Percentiles rank a stretch among this genome's conserved stretches.
These are phyloP conservation scores for Adenanthera pavonina DNA, from an alignment of 306 rosid genomes.

Conservation along the genomic window DNA sequence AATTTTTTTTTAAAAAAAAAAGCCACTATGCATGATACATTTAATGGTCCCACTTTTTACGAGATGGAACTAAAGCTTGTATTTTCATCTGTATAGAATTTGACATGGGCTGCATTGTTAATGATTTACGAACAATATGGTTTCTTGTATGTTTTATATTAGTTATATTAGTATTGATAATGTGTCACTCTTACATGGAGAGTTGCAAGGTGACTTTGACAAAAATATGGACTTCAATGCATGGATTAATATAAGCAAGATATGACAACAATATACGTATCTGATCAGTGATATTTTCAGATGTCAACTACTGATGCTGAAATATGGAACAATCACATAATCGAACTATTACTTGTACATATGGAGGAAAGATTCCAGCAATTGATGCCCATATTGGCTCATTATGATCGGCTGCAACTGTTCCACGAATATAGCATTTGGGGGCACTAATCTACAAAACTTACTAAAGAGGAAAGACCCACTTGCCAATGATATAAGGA, in stretches of 20 bases:
- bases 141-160: no score
- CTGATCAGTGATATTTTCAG: no score
- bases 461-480: conserved; percentile 27
- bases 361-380: conserved; percentile 1
- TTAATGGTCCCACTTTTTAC: not conserved
- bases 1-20: not conserved
- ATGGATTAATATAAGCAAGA: not conserved
- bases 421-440: not conserved
- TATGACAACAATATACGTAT: not conserved
- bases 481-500: conserved; percentile 31
- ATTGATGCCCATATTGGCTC: not conserved
- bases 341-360: no score
- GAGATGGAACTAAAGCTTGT: not conserved
- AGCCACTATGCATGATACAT: not conserved
- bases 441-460: not conserved
- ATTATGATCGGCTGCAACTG: not conserved
- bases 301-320: no score
- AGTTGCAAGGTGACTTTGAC: not conserved
- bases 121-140: no score
- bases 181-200: not conserved
- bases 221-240: not conserved
- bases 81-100: no score
- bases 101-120: no score
- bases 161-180: no score
- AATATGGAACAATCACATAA: not conserved